Conservation (phyloP, 176 grass and related monocot genomes). For the Rhynchospora tenuis region DNA sequence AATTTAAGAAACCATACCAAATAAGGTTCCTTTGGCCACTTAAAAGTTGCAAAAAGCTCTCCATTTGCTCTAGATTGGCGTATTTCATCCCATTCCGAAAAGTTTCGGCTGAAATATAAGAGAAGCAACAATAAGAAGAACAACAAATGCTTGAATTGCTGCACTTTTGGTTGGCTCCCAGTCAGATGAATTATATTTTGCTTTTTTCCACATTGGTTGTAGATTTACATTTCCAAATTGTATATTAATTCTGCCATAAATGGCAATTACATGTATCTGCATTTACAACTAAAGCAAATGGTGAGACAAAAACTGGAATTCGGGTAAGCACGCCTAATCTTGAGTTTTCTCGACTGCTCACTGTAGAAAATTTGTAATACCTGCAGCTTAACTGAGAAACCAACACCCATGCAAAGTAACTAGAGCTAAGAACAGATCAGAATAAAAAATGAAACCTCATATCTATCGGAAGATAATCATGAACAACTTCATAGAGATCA, state of each 20-base stretch:
- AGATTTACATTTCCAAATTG: neutral
- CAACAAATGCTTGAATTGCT: constrained; percentile 19
- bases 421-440: neutral
- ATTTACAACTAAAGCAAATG: neutral
- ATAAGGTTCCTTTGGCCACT: constrained; percentile 71
- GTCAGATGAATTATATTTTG: neutral
- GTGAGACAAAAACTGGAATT: neutral
- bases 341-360: neutral
- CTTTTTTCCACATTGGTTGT: neutral
- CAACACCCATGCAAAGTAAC: neutral
- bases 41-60: constrained; percentile 68
- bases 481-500: constrained; percentile 83
- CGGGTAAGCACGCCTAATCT: neutral
- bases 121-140: constrained; percentile 21
- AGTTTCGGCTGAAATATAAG: constrained; percentile 43
- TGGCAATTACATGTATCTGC: neutral
- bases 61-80: constrained; percentile 50
- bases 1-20: constrained; percentile 40
- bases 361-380: neutral
- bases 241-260: neutral
- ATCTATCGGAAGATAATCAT: constrained; percentile 59
- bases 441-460: constrained; percentile 36
- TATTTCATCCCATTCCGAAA: constrained; percentile 70
- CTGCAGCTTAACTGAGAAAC: neutral
- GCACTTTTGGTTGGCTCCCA: neutral